These are phyloP conservation scores for Leccinellum albellum DNA, from an alignment of 768 basidiomycete species.

Conservation along the genomic window DNA sequence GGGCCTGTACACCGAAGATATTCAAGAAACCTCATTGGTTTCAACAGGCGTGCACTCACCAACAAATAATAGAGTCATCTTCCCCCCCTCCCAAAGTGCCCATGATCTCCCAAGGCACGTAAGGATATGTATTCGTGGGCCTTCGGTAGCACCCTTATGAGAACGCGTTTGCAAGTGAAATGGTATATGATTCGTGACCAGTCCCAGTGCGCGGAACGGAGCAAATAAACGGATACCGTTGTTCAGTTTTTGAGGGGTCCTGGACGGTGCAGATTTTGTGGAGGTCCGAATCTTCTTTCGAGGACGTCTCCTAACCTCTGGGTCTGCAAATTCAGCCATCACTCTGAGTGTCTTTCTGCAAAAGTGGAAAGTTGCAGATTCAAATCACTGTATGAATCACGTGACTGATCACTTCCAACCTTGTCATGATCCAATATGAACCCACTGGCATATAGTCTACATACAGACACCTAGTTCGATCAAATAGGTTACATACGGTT, in stretches of 20 bases:
- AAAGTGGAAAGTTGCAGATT: background rate
- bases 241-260: slow-evolving; percentile 4
- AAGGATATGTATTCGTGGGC: slow-evolving; percentile 77
- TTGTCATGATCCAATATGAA: too few relatives aligned
- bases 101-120: slow-evolving; percentile 87
- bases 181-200: slow-evolving; percentile 87
- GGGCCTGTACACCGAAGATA: slow-evolving; percentile 53
- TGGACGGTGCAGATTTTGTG: background rate
- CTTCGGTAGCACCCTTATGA: slow-evolving; percentile 79
- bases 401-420: slow-evolving; percentile 11
- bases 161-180: slow-evolving; percentile 84
- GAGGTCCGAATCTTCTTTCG: slow-evolving; percentile 24
- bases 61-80: slow-evolving; percentile 89
- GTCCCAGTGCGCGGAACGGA: slow-evolving; percentile 93
- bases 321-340: slow-evolving; percentile 21
- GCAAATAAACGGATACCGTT: slow-evolving; percentile 60
- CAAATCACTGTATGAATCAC: slow-evolving; percentile 1
- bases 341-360: background rate
- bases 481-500: background rate
- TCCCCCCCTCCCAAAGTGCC: slow-evolving; percentile 95
- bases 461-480: background rate
- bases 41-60: slow-evolving; percentile 48
- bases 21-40: slow-evolving; percentile 1
- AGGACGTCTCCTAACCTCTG: slow-evolving; percentile 15
- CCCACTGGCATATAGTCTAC: too few relatives aligned